phyloP scores from a whole-genome alignment of 768 basidiomycete genomes.

The Xerocomus potaroensis region DNA sequence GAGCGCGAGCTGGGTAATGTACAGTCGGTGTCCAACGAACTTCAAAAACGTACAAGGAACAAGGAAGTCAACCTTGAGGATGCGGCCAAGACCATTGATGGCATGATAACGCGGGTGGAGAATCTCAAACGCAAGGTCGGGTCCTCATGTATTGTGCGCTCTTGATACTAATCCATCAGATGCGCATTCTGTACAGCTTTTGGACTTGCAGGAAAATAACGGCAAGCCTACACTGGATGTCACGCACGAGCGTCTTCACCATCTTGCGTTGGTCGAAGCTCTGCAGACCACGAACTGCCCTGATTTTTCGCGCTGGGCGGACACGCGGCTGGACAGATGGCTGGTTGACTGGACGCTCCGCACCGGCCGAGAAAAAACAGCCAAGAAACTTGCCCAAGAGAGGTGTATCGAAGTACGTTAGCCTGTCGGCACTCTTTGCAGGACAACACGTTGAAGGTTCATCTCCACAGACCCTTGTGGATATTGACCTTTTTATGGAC shows the following conservation, averaged over 20 bases:
- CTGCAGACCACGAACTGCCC: conserved; percentile 47
- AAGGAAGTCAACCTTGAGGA: conserved; percentile 45
- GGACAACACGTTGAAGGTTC: conserved; percentile 15
- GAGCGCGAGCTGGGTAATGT: conserved; percentile 72
- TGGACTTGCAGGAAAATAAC: conserved; percentile 44
- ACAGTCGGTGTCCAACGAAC: conserved; percentile 53
- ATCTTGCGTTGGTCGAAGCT: conserved; percentile 61
- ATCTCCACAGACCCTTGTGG: conserved; percentile 66
- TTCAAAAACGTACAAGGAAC: conserved; percentile 43
- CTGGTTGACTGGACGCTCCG: conserved; percentile 91
- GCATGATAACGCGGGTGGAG: conserved; percentile 72
- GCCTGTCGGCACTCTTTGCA: conserved; percentile 15
- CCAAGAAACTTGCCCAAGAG: conserved; percentile 69
- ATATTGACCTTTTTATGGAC: conserved; percentile 88
- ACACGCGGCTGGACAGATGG: conserved; percentile 80
- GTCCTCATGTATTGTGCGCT: conserved; percentile 16
- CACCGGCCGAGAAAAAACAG: conserved; percentile 72
- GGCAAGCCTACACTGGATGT: conserved; percentile 62
- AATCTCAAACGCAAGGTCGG: conserved; percentile 84
- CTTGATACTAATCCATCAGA: conserved; percentile 13
- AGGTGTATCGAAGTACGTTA: conserved; percentile 71
- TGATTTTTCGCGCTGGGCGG: conserved; percentile 73
- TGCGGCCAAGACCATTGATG: conserved; percentile 58
- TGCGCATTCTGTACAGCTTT: conserved; percentile 35
- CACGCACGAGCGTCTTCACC: conserved; percentile 69